Base-by-base conservation (phyloP, 2,329 filamentous ascomycete species). In the Diplodia seriata region DNA sequence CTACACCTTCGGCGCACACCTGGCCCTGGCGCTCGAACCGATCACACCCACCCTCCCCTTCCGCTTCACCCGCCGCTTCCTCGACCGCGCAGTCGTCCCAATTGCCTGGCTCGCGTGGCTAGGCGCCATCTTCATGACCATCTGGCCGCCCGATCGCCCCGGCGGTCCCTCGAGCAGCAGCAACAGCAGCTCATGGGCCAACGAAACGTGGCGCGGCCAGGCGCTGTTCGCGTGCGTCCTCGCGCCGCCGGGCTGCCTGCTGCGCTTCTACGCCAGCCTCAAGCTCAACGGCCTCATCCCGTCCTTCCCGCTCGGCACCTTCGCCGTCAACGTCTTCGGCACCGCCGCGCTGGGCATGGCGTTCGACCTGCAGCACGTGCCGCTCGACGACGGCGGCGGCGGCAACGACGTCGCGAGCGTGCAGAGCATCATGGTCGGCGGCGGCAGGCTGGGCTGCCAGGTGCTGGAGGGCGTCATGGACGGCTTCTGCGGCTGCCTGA, bases 301-400 rank as follows among this genome's bases (percentile, higher is more conserved):
- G 0, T 81, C 85, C 0, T 97, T 97, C 72, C 94, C 94, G 0
- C 78, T 97, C 0, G 94, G 94, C 2, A 98, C 94, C 0, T 97
- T 97, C 73, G 80, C 82, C 0, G 92, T 91, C 33, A 98, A 98
- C 74, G 83, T 96, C 4, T 76, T 90, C 15, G 94, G 94, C 4
- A 93, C 92, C 0, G 85, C 85, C 0, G 78, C 97, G 18, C 78
- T 96, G 61, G 93, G 87, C 15, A 89, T 93, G 85, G 86, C 88
- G 36, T 97, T 87, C 82, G 91, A 96, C 74, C 80, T 97, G 62
- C 91, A 93, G 71, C 93, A 92, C 74, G 82, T 87, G 0, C 68
- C 72, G n/a, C 77, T 81, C 1, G 73, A 77, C 7, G 20, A 4
- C 8, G 11, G n/a, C 1, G 73, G 77, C 7, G 20, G 2, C 8